These are phyloP conservation scores for Epichloe typhina DNA, from an alignment of 2,329 filamentous ascomycete genomes.

Conservation along the genomic window DNA sequence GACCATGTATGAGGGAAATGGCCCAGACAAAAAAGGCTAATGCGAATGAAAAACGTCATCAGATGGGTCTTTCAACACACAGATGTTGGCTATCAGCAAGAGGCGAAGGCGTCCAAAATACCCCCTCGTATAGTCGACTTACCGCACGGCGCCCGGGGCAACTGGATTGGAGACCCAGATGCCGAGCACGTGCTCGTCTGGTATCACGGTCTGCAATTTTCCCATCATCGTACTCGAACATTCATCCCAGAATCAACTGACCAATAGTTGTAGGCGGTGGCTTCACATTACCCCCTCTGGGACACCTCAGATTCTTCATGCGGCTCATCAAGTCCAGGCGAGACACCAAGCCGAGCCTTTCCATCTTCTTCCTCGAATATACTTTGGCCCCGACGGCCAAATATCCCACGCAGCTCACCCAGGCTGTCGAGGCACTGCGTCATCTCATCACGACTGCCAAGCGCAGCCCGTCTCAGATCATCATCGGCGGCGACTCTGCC, in stretches of 20 bases:
- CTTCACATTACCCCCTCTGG: conserved; percentile 8
- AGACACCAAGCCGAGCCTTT: conserved; percentile 5
- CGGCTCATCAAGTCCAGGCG: conserved; percentile 6
- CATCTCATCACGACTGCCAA: conserved; percentile 6
- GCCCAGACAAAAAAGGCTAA: background rate
- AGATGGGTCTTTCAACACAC: conserved; percentile 9
- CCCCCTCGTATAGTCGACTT: conserved; percentile 7
- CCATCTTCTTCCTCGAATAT: conserved; percentile 10
- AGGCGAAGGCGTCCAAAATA: conserved; percentile 3
- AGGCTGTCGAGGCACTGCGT: conserved; percentile 10
- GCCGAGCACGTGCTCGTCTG: conserved; percentile 10
- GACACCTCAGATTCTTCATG: conserved; percentile 8
- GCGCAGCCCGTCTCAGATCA: conserved; percentile 5
- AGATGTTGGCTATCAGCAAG: conserved; percentile 6
- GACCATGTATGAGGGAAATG: too few relatives aligned
- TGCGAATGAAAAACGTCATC: too few relatives aligned
- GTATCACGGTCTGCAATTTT: conserved; percentile 9
- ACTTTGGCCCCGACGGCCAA: conserved; percentile 8
- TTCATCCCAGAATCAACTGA: background rate
- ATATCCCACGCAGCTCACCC: conserved; percentile 11
- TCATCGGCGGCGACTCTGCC: conserved; percentile 11
- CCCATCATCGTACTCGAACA: background rate
- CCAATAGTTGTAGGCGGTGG: conserved; percentile 8
- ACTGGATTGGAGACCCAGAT: conserved; percentile 11
- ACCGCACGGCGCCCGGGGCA: conserved; percentile 8